Percentiles rank a stretch among this genome's conserved stretches.
phyloP scores from a whole-genome alignment of 768 basidiomycete genomes.

The Grammothele lineata region DNA sequence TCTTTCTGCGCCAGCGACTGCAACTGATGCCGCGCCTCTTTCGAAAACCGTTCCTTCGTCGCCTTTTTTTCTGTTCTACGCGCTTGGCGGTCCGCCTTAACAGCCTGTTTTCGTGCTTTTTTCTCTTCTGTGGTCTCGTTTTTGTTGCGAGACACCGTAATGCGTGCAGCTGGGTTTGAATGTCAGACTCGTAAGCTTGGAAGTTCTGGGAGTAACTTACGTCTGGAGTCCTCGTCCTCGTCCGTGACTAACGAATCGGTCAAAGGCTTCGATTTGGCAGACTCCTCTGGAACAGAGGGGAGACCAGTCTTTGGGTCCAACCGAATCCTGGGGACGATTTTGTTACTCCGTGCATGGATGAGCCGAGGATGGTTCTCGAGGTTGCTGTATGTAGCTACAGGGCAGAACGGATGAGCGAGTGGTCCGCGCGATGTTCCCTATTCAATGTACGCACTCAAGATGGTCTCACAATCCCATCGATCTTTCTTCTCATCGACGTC shows the following conservation, averaged over 20 bases:
- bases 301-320: constrained; percentile 78
- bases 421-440: too few relatives aligned
- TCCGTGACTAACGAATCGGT: constrained; percentile 20
- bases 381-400: constrained; percentile 89
- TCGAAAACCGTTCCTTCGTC: constrained; percentile 57
- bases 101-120: constrained; percentile 63
- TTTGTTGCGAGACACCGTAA: constrained; percentile 65
- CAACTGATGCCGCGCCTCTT: constrained; percentile 61
- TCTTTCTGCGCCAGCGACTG: constrained; percentile 43
- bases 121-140: constrained; percentile 76
- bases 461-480: constrained; percentile 95
- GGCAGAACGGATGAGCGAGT: too few relatives aligned
- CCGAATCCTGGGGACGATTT: constrained; percentile 55
- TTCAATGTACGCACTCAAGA: constrained; percentile 71
- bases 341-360: constrained; percentile 62
- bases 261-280: constrained; percentile 1
- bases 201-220: too few relatives aligned
- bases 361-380: constrained; percentile 94
- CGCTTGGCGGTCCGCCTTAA: constrained; percentile 61
- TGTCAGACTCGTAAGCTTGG: too few relatives aligned
- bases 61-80: constrained; percentile 67
- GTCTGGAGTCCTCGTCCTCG: constrained; percentile 23
- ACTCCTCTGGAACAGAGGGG: constrained; percentile 46
- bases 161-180: constrained; percentile 24
- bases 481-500: constrained; percentile 57